phyloP scores from a whole-genome alignment of 139 green algal species.

The Diplosphaera chodatii region DNA sequence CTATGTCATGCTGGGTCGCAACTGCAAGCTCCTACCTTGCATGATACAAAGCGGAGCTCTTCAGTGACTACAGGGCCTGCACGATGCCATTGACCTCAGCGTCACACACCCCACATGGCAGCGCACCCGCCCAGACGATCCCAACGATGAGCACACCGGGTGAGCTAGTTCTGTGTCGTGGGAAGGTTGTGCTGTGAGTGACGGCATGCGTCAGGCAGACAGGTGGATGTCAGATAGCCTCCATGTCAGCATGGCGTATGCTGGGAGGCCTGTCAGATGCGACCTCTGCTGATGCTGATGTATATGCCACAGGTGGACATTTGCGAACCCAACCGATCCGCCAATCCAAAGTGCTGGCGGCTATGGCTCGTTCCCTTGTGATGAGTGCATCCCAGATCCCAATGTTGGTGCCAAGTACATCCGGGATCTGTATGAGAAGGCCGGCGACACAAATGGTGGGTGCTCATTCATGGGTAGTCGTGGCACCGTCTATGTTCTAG shows the following conservation, averaged over 20 bases:
- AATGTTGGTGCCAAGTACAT: slow-evolving; percentile 66
- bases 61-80: slow-evolving; percentile 71
- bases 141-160: slow-evolving; percentile 71
- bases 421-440: slow-evolving; percentile 78
- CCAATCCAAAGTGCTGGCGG: slow-evolving; percentile 9
- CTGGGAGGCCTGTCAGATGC: not conserved
- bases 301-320: not conserved
- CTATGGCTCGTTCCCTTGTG: slow-evolving; percentile 56
- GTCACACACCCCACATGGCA: slow-evolving; percentile 86
- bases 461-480: too few relatives aligned
- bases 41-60: too few relatives aligned
- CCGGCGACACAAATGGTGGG: slow-evolving; percentile 51
- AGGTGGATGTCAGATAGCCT: too few relatives aligned
- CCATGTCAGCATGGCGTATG: too few relatives aligned
- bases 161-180: too few relatives aligned
- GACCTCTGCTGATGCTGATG: not conserved
- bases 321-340: not conserved
- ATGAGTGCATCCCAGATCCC: slow-evolving; percentile 68
- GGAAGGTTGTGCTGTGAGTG: too few relatives aligned
- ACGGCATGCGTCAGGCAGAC: too few relatives aligned
- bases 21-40: too few relatives aligned
- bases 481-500: too few relatives aligned
- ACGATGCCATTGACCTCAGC: slow-evolving; percentile 73
- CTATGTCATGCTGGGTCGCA: too few relatives aligned
- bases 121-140: slow-evolving; percentile 61